phyloP scores from a whole-genome alignment of 2,329 filamentous ascomycete species.

The Pseudopyricularia javanii region DNA sequence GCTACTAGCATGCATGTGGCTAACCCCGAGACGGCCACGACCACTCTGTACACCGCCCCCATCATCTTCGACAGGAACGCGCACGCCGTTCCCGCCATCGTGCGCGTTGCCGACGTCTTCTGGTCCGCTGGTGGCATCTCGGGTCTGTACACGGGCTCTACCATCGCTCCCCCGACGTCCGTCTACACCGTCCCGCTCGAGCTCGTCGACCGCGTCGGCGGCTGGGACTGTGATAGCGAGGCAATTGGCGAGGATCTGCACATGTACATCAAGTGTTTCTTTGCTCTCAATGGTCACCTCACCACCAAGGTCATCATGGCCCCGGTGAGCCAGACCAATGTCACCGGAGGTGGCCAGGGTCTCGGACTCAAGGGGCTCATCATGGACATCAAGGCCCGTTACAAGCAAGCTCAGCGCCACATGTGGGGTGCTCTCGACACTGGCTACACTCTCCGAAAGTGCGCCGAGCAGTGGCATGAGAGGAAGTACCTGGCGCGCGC shows the following conservation, averaged over 20 bases:
- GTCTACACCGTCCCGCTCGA: conserved; percentile 60
- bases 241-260: conserved; percentile 67
- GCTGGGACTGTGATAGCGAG: conserved; percentile 59
- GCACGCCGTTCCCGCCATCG: conserved; percentile 52
- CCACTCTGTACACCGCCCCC: conserved; percentile 56
- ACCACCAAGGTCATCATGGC: conserved; percentile 51
- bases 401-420: conserved; percentile 60
- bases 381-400: conserved; percentile 50
- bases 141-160: conserved; percentile 50
- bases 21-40: conserved; percentile 45
- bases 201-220: conserved; percentile 55
- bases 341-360: conserved; percentile 44
- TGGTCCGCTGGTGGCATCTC: conserved; percentile 63
- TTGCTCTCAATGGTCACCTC: conserved; percentile 57
- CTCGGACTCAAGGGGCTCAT: conserved; percentile 39
- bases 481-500: conserved; percentile 41
- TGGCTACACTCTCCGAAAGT: conserved; percentile 49
- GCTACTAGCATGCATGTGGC: conserved; percentile 51
- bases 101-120: conserved; percentile 59
- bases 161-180: conserved; percentile 58
- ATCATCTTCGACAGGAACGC: conserved; percentile 67
- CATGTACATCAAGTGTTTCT: conserved; percentile 72
- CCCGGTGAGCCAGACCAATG: conserved; percentile 62
- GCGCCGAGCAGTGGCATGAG: conserved; percentile 43
- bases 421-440: conserved; percentile 67